Evolutionary conservation across 805 yeast genomes (phyloP), one percentile per base, ranked within the genome.

Genomic region (Torulaspora gathmanii): DNA sequence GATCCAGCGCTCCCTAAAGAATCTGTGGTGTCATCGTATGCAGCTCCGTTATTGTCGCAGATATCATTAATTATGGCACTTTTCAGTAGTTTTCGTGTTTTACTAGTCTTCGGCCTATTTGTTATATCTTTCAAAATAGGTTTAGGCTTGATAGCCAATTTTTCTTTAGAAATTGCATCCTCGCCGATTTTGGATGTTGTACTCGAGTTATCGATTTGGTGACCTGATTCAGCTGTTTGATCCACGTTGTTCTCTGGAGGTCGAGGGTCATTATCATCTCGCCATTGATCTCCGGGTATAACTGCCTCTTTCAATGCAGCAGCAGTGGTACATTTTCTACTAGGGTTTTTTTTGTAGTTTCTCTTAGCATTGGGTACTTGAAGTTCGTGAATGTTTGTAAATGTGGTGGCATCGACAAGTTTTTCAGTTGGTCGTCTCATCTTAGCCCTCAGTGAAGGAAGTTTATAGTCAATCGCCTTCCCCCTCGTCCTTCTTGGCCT

Each of bases 361-460:
- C 36, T 43, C 15, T 45, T 47, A 22, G 43, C 46, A 17, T 48
- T 40, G 3, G 37, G 48, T n/a, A 66, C 67, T 44, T 63, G 63
- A 11, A 56, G 47, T 41, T 62, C 67, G 25, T 68, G 67, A 16
- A 67, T 60, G 53, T 64, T 59, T 2, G 58, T 55, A 22, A 61
- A 51, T 2, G 72, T 69, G 1, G 82, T 78, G 1, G 89, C 89
- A 60, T 79, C 86, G 2, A 78, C 78, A 35, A 80, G 66, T 50
- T 73, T 71, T 25, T 70, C 82, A 0, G 80, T 70, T 27, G 78
- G 79, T 52, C 91, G 71, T 57, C 95, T 74, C 82, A 83, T 73
- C 58, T 84, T 85, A 12, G 74, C 76, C 31, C 84, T 70, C 42
- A 83, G 62, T 1, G 90, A 79, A 0, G 89, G 88, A 27, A 79